These are phyloP conservation scores for Hyaloscypha bicolor DNA, from an alignment of 495 filamentous ascomycete genomes.

Conservation along the genomic window DNA sequence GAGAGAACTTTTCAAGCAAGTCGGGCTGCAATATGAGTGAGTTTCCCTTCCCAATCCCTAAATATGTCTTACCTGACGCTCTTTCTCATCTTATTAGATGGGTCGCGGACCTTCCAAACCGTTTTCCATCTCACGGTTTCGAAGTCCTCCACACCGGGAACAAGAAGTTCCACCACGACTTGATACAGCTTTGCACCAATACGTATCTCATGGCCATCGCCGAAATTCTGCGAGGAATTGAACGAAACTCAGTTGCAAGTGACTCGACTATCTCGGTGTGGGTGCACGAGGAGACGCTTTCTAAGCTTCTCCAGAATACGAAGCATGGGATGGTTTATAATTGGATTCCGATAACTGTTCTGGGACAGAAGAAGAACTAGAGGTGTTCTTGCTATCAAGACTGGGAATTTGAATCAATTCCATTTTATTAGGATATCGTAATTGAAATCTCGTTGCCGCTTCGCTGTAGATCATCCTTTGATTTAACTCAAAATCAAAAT, in stretches of 20 bases:
- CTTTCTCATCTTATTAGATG: not conserved
- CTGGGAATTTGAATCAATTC: too few relatives aligned
- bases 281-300: not conserved
- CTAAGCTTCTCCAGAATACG: not conserved
- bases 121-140: not conserved
- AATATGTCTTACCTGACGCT: too few relatives aligned
- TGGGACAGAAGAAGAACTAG: not conserved
- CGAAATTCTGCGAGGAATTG: not conserved
- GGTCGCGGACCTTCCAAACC: not conserved
- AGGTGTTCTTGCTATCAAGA: not conserved
- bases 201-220: not conserved
- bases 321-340: not conserved
- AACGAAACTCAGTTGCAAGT: not conserved
- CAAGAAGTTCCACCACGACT: not conserved
- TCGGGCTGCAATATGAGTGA: constrained; percentile 3
- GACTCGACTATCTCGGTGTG: not conserved
- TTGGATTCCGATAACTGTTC: not conserved
- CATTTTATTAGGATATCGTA: too few relatives aligned
- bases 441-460: too few relatives aligned
- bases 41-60: not conserved
- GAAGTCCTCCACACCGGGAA: not conserved
- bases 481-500: too few relatives aligned
- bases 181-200: not conserved
- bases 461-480: too few relatives aligned
- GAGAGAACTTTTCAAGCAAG: not conserved